These are phyloP conservation scores for Cercospora beticola DNA, from an alignment of 2,329 filamentous ascomycete genomes.

Conservation along the genomic window DNA sequence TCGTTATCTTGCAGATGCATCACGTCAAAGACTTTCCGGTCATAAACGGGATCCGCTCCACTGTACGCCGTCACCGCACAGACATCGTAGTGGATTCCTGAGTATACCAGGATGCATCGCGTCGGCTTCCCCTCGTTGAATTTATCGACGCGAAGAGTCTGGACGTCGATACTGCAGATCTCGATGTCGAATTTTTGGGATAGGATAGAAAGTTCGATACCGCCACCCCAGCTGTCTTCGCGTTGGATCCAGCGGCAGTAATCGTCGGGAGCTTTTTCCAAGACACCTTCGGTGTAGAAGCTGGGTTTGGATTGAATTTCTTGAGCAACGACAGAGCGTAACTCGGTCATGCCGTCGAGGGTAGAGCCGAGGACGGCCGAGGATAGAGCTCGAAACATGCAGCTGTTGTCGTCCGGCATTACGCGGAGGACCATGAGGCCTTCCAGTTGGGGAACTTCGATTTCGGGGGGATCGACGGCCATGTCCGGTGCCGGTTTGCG, in stretches of 20 bases:
- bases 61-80: slow-evolving; percentile 71
- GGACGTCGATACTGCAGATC: slow-evolving; percentile 80
- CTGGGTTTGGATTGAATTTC: slow-evolving; percentile 72
- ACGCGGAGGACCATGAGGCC: slow-evolving; percentile 73
- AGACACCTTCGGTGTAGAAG: slow-evolving; percentile 71
- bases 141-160: slow-evolving; percentile 64
- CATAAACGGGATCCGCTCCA: slow-evolving; percentile 67
- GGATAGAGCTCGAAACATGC: slow-evolving; percentile 86
- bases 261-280: slow-evolving; percentile 67
- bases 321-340: slow-evolving; percentile 75
- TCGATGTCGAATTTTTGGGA: slow-evolving; percentile 82
- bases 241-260: slow-evolving; percentile 83
- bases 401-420: slow-evolving; percentile 96
- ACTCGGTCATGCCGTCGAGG: slow-evolving; percentile 66
- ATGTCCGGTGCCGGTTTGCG: slow-evolving; percentile 47
- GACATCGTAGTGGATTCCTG: slow-evolving; percentile 90
- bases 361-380: slow-evolving; percentile 67
- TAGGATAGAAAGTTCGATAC: slow-evolving; percentile 83
- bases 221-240: slow-evolving; percentile 83
- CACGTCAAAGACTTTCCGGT: slow-evolving; percentile 71
- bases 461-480: slow-evolving; percentile 61
- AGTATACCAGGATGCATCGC: slow-evolving; percentile 81
- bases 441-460: slow-evolving; percentile 56
- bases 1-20: slow-evolving; percentile 34
- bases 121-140: slow-evolving; percentile 73